These are phyloP conservation scores for Agrocybe pediades DNA, from an alignment of 768 basidiomycete species.

Conservation along the genomic window DNA sequence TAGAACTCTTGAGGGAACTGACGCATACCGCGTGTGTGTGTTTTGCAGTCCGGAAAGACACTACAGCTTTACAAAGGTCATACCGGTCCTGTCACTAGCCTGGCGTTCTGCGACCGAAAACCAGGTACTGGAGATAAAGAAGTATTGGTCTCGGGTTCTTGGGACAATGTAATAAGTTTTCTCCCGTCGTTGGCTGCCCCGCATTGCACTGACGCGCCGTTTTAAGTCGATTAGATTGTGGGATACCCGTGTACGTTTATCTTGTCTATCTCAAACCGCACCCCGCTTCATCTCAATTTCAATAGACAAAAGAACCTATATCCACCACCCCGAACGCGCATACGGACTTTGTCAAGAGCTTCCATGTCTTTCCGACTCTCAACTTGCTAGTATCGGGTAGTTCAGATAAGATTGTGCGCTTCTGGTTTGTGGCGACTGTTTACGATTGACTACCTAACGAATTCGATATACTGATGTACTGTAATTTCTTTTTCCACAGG, in stretches of 20 bases:
- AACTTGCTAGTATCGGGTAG: slow-evolving; percentile 79
- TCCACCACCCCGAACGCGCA: slow-evolving; percentile 74
- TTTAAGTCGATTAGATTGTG: slow-evolving; percentile 83
- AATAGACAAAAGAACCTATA: slow-evolving; percentile 69
- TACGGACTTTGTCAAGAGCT: slow-evolving; percentile 86
- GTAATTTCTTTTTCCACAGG: slow-evolving; percentile 38
- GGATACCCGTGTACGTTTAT: slow-evolving; percentile 65
- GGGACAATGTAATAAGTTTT: slow-evolving; percentile 70
- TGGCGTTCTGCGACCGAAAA: slow-evolving; percentile 63
- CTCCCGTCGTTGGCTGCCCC: neutral
- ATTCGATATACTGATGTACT: neutral
- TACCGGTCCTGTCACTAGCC: slow-evolving; percentile 82
- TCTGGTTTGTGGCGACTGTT: slow-evolving; percentile 87
- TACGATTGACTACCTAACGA: no score
- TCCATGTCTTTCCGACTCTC: slow-evolving; percentile 69
- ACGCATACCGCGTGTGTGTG: neutral
- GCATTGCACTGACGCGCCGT: slow-evolving; percentile 8
- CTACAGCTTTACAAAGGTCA: slow-evolving; percentile 80
- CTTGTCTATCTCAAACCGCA: neutral
- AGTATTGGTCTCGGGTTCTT: slow-evolving; percentile 86
- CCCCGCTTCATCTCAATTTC: neutral
- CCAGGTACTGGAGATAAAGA: slow-evolving; percentile 41
- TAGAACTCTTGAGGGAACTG: neutral
- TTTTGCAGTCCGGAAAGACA: slow-evolving; percentile 74
- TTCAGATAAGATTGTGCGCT: slow-evolving; percentile 85